phyloP scores from a whole-genome alignment of 257 asterid genomes.

The Pogostemon cablin region DNA sequence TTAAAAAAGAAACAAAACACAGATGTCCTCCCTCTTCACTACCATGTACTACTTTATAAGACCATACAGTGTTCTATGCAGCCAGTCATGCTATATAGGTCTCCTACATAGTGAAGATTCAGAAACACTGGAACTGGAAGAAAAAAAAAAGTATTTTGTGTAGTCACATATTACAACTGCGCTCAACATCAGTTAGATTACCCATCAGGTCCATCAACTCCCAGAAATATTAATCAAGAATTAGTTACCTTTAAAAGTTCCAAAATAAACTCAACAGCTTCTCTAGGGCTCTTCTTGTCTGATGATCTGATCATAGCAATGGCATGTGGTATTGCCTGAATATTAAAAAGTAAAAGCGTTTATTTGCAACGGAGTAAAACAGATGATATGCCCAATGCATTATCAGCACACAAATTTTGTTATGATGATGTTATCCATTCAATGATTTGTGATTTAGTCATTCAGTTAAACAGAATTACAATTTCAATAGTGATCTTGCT shows the following conservation, averaged over 20 bases:
- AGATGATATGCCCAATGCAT: constrained; percentile 15
- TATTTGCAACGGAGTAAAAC: constrained; percentile 7
- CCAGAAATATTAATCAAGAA: constrained; percentile 21
- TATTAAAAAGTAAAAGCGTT: constrained; percentile 30
- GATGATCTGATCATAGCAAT: constrained; percentile 85
- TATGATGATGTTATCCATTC: neutral
- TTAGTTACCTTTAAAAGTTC: constrained; percentile 87
- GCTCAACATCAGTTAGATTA: constrained; percentile 7
- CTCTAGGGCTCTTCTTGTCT: constrained; percentile 94
- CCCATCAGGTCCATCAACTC: constrained; percentile 23
- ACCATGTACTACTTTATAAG: neutral
- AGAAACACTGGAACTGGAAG: neutral
- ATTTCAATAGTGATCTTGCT: constrained; percentile 25
- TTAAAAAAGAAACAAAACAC: neutral
- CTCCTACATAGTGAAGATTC: neutral
- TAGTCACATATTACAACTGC: constrained; percentile 14
- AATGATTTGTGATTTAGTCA: neutral
- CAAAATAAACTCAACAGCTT: constrained; percentile 95
- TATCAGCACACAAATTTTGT: constrained; percentile 2
- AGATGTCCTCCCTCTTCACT: constrained; percentile 16
- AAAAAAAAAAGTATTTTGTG: neutral
- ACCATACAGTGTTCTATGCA: constrained; percentile 15
- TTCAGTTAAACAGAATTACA: constrained; percentile 19
- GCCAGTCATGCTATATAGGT: constrained; percentile 9
- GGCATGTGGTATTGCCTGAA: constrained; percentile 96